phyloP scores from a whole-genome alignment of 2,329 filamentous ascomycete genomes.

The Didymosphaeria variabile region DNA sequence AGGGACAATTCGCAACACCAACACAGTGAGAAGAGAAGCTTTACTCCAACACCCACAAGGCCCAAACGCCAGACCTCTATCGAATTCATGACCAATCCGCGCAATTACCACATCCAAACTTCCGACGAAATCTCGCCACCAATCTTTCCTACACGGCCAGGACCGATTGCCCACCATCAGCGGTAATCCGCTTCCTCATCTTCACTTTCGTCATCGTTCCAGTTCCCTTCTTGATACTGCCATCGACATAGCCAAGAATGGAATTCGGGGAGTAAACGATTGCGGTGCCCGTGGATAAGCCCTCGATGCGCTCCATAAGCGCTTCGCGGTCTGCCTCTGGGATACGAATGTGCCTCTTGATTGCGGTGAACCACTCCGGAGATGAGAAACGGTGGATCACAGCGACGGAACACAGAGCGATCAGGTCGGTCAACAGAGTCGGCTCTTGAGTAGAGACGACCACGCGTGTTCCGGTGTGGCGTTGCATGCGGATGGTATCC shows the following conservation, averaged over 20 bases:
- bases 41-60: too few relatives aligned
- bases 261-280: conserved; percentile 60
- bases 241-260: conserved; percentile 42
- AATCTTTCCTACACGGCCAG: conserved; percentile 10
- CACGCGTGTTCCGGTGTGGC: conserved; percentile 72
- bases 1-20: too few relatives aligned
- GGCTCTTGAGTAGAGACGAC: conserved; percentile 82
- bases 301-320: conserved; percentile 58
- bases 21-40: too few relatives aligned
- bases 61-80: too few relatives aligned
- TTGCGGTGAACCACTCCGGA: conserved; percentile 67
- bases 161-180: conserved; percentile 52
- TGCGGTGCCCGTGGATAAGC: conserved; percentile 59
- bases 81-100: too few relatives aligned
- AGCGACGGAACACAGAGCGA: conserved; percentile 76
- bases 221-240: conserved; percentile 19
- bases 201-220: conserved; percentile 44
- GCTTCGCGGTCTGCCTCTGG: conserved; percentile 38
- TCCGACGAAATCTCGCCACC: too few relatives aligned
- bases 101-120: too few relatives aligned
- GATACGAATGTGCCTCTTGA: conserved; percentile 68
- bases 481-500: conserved; percentile 72
- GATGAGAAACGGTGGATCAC: conserved; percentile 77
- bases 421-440: conserved; percentile 71
- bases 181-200: conserved; percentile 53